Evolutionary conservation across 2,329 filamentous ascomycete species (phyloP).

Genomic region (Bretziella fagacearum): DNA sequence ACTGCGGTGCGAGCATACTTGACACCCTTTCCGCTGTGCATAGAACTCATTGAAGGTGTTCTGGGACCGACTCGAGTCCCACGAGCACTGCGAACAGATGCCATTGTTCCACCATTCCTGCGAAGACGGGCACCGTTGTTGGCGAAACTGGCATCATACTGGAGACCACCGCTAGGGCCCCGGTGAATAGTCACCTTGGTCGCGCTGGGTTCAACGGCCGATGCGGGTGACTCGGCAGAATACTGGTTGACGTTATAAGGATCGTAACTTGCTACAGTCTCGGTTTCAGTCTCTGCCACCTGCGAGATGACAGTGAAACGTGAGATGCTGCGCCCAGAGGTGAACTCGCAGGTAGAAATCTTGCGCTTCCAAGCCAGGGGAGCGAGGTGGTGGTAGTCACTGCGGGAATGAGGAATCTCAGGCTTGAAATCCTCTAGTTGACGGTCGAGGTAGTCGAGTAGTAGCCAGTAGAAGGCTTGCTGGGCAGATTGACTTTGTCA

Average conservation of each 20-base stretch:
- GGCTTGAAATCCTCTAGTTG: slow-evolving; percentile 77
- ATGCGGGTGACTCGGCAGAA: not conserved
- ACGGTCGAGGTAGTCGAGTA: slow-evolving; percentile 66
- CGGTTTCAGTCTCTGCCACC: slow-evolving; percentile 33
- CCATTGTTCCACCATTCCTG: slow-evolving; percentile 7
- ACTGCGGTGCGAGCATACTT: slow-evolving; percentile 17
- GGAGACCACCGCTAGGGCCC: slow-evolving; percentile 16
- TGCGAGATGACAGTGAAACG: slow-evolving; percentile 51
- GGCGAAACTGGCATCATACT: slow-evolving; percentile 15
- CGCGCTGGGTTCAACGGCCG: slow-evolving; percentile 33
- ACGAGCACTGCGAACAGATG: slow-evolving; percentile 7
- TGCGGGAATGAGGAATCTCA: slow-evolving; percentile 65
- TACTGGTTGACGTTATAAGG: slow-evolving; percentile 53
- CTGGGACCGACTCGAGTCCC: slow-evolving; percentile 6
- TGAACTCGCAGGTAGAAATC: slow-evolving; percentile 45
- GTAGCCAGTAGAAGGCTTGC: slow-evolving; percentile 78
- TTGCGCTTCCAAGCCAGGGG: slow-evolving; percentile 41
- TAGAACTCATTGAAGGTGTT: slow-evolving; percentile 29
- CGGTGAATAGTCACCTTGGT: slow-evolving; percentile 50
- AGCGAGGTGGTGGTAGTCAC: slow-evolving; percentile 73
- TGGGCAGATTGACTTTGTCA: slow-evolving; percentile 61
- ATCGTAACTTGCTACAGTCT: slow-evolving; percentile 54
- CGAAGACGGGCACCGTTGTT: slow-evolving; percentile 5
- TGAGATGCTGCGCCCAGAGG: slow-evolving; percentile 36
- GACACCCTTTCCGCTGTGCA: slow-evolving; percentile 25